Percentiles rank a stretch among this genome's conserved stretches.
These are phyloP conservation scores for Penicillium brevicompactum DNA, from an alignment of 2,329 filamentous ascomycete genomes.

Conservation along the genomic window DNA sequence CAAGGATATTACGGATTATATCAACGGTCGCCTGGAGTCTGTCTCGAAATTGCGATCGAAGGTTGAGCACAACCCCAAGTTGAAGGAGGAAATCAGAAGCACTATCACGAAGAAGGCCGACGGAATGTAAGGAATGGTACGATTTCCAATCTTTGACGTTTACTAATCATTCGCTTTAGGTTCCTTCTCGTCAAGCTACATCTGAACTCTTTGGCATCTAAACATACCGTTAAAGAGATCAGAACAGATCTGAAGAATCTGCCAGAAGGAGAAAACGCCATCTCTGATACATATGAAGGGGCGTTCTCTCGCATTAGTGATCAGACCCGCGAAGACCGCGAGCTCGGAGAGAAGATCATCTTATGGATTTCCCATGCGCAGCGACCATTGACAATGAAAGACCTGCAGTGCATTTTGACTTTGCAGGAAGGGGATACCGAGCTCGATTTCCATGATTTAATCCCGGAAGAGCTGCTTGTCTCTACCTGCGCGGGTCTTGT, in stretches of 20 bases:
- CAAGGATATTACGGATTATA: not conserved
- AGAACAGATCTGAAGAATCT: not conserved
- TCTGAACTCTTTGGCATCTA: constrained; percentile 1
- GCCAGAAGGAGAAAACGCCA: constrained; percentile 2
- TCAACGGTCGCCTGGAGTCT: constrained; percentile 1
- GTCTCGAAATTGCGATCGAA: not conserved
- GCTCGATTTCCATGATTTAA: not conserved
- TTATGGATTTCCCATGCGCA: constrained; percentile 2
- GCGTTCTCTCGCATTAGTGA: not conserved
- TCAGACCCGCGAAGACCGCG: not conserved
- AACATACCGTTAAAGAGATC: not conserved
- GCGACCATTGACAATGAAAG: not conserved
- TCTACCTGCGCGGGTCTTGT: constrained; percentile 4
- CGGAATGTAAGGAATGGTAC: not conserved
- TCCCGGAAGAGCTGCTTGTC: not conserved
- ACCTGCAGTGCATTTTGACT: constrained; percentile 1
- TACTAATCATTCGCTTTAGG: not conserved
- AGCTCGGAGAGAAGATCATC: constrained; percentile 2
- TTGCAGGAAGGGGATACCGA: not conserved
- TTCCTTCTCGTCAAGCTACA: constrained; percentile 3
- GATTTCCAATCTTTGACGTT: not conserved
- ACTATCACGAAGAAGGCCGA: not conserved
- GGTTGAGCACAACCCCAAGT: not conserved
- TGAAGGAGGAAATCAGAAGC: constrained; percentile 1
- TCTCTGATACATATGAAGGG: not conserved